Evolutionary conservation across 2,329 filamentous ascomycete species (phyloP).

Genomic region (Pseudopyricularia cyperi): DNA sequence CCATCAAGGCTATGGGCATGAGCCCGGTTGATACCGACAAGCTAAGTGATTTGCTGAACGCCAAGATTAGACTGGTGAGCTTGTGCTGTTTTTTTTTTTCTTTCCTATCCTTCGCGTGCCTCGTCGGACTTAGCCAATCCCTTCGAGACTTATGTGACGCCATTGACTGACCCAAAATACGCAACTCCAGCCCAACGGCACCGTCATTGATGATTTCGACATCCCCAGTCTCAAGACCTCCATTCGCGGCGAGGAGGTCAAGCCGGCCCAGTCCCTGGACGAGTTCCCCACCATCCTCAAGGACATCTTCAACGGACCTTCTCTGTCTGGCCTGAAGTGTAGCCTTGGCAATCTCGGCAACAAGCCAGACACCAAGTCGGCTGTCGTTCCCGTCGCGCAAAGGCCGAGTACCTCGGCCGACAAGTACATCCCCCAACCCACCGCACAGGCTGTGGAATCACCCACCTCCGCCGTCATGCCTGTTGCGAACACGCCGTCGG

Average conservation of each 20-base stretch:
- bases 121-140: background rate
- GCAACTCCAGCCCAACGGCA: background rate
- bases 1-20: background rate
- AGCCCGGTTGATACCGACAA: background rate
- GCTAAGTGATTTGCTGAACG: background rate
- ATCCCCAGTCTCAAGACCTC: background rate
- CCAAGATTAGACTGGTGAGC: conserved; percentile 1
- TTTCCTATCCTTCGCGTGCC: background rate
- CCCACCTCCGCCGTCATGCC: background rate
- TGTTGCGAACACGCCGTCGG: background rate
- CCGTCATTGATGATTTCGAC: background rate
- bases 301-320: background rate
- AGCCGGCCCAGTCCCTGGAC: background rate
- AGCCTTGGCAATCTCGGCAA: background rate
- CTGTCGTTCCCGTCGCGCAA: background rate
- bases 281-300: background rate
- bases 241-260: background rate
- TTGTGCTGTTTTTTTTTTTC: background rate
- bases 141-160: too few species aligned
- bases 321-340: background rate
- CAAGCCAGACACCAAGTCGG: background rate
- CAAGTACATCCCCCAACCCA: background rate
- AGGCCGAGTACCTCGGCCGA: background rate
- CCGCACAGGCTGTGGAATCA: background rate
- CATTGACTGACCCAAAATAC: background rate